Evolutionary conservation across 306 rosid genomes (phyloP).

Genomic region (Fragaria ananassa): DNA sequence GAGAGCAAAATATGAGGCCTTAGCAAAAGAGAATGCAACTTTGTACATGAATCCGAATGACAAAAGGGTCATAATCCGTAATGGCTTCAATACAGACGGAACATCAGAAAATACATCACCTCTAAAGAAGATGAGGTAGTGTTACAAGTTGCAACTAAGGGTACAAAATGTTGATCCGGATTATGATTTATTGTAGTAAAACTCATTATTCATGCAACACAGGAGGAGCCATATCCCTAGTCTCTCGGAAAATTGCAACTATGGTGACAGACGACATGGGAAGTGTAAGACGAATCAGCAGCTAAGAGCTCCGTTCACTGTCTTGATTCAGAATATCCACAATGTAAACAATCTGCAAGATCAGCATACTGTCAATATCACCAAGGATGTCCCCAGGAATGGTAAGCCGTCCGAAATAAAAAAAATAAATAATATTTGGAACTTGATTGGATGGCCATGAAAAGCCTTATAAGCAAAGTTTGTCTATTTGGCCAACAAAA

Average conservation of each 20-base stretch:
- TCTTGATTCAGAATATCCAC: slow-evolving; percentile 68
- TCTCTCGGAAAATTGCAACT: slow-evolving; percentile 43
- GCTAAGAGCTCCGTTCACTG: slow-evolving; percentile 70
- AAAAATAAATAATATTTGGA: slow-evolving; percentile 16
- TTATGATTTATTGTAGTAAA: slow-evolving; percentile 15
- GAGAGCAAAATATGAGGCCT: slow-evolving; percentile 94
- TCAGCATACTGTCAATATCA: slow-evolving; percentile 41
- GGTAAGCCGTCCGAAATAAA: slow-evolving; percentile 46
- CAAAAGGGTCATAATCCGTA: slow-evolving; percentile 58
- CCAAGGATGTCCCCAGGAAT: slow-evolving; percentile 37
- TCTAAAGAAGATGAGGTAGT: slow-evolving; percentile 69
- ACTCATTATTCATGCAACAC: slow-evolving; percentile 24
- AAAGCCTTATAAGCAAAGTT: background rate
- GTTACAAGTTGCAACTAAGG: slow-evolving; percentile 9
- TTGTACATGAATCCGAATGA: slow-evolving; percentile 63
- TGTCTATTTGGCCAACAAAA: slow-evolving; percentile 17
- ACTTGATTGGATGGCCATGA: slow-evolving; percentile 10
- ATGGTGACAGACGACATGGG: slow-evolving; percentile 57
- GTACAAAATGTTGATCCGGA: slow-evolving; percentile 14
- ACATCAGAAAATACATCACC: slow-evolving; percentile 50
- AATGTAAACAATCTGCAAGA: slow-evolving; percentile 45
- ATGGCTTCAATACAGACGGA: slow-evolving; percentile 42
- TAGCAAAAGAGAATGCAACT: slow-evolving; percentile 74
- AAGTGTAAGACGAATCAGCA: slow-evolving; percentile 51
- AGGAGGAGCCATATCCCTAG: slow-evolving; percentile 74